These are phyloP conservation scores for Purpureocillium takamizusanense DNA, from an alignment of 2,329 filamentous ascomycete species.

Conservation along the genomic window DNA sequence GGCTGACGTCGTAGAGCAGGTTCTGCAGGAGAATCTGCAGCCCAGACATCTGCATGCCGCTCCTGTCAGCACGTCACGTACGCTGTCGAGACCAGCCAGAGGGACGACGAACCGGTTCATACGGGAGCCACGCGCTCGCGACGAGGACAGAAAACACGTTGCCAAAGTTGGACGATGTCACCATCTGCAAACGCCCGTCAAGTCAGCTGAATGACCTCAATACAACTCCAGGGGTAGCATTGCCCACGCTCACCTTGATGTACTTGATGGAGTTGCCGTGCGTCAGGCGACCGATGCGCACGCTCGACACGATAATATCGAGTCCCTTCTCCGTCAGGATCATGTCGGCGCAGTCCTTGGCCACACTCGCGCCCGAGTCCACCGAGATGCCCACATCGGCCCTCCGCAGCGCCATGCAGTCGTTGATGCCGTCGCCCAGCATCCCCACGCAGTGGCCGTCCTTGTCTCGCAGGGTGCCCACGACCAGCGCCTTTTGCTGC, in stretches of 20 bases:
- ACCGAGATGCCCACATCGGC: conserved; percentile 20
- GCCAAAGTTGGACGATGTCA: conserved; percentile 19
- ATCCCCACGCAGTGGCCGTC: conserved; percentile 18
- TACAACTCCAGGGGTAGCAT: no score
- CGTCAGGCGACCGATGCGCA: conserved; percentile 15
- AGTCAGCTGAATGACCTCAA: no score
- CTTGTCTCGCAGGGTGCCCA: conserved; percentile 11
- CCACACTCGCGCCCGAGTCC: conserved; percentile 17
- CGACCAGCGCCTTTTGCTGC: conserved; percentile 15
- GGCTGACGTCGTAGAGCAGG: conserved; percentile 18
- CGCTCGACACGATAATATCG: conserved; percentile 15
- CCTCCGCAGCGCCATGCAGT: conserved; percentile 17
- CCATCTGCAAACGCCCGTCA: conserved; percentile 13
- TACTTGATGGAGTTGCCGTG: conserved; percentile 20
- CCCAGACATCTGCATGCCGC: conserved; percentile 12
- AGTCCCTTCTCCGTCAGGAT: conserved; percentile 20
- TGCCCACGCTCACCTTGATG: conserved; percentile 11
- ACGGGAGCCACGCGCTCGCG: conserved; percentile 18
- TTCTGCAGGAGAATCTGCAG: conserved; percentile 18
- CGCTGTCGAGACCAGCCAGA: no score
- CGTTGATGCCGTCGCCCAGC: conserved; percentile 20
- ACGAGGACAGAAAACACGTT: conserved; percentile 19
- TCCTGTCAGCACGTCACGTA: no score
- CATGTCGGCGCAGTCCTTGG: conserved; percentile 19
- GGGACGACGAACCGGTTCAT: conserved; percentile 8